Evolutionary conservation across 2,329 filamentous ascomycete genomes (phyloP), one percentile per base, ranked within the genome.

Genomic region (Penicillium hordei): DNA sequence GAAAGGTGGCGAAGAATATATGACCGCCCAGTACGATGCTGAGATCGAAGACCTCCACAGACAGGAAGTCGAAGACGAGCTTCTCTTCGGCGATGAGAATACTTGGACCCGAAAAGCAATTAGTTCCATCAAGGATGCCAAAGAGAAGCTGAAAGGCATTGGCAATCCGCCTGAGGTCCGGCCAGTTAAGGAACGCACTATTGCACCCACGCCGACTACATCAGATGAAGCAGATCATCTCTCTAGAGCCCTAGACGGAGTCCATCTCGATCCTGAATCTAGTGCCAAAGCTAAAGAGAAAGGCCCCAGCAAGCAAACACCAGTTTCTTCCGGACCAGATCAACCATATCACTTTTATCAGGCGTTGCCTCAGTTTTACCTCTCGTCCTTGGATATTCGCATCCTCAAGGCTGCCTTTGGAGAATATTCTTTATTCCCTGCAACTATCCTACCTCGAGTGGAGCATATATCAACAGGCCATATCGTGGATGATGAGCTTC

Each of bases 41-140:
- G 93, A 97, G 71, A 87, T 96, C 36, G 79, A 84, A 39, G 87
- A 90, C 19, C 79, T 99, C 25, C 78, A 85, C 59, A 81, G 82
- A 60, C 91, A 96, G 76, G 91, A 91, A 68, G 86, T 87, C 63
- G 91, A 96, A 72, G 94, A 99, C 70, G 91, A 97, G 75, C 78
- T 94, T 34, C 84, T 97, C 73, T 99, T 96, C 75, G 93, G 86
- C 7, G 91, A 97, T 68, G 93, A 96, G 61, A 89, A 87, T n/a
- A 91, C 93, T 65, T 97, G 93, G 93, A 91, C 90, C 1, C 86
- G 87, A 65, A 93, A 90, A 72, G 94, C 94, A 4, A 85, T 97
- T 57, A 82, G 84, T 53, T 82, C 87, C 31, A 87, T 97, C 48
- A 82, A 82, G 5, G 85, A 90, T 19, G 85, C 89, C 0, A 95